These are phyloP conservation scores for Moricandia arvensis DNA, from an alignment of 345 rosid species.

Conservation along the genomic window DNA sequence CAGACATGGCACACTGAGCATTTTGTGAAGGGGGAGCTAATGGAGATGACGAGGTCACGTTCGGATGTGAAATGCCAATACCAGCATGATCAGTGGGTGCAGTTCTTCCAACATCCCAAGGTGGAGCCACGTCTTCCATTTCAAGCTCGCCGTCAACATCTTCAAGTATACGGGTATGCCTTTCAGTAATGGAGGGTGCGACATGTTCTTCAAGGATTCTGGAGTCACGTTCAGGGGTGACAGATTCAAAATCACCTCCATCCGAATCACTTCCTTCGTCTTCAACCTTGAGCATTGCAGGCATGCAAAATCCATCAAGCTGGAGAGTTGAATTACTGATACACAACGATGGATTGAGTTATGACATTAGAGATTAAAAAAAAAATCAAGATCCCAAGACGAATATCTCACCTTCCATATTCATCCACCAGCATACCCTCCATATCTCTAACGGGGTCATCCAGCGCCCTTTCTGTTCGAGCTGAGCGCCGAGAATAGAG, in stretches of 20 bases:
- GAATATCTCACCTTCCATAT: slow-evolving; percentile 77
- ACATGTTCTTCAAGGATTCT: slow-evolving; percentile 54
- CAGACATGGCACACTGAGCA: slow-evolving; percentile 46
- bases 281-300: slow-evolving; percentile 75
- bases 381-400: neutral
- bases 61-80: slow-evolving; percentile 50
- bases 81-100: slow-evolving; percentile 22
- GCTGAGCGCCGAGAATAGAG: slow-evolving; percentile 87
- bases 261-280: slow-evolving; percentile 93
- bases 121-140: slow-evolving; percentile 98
- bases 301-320: slow-evolving; percentile 96
- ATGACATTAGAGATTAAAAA: slow-evolving; percentile 9
- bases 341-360: slow-evolving; percentile 24
- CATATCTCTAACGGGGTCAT: slow-evolving; percentile 98
- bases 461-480: slow-evolving; percentile 94
- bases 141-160: slow-evolving; percentile 99
- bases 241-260: slow-evolving; percentile 90
- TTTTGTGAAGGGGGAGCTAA: slow-evolving; percentile 44
- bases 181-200: slow-evolving; percentile 43
- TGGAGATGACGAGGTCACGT: slow-evolving; percentile 45
- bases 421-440: slow-evolving; percentile 99
- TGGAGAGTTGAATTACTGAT: slow-evolving; percentile 98
- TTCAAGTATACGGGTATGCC: slow-evolving; percentile 77
- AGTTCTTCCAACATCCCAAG: slow-evolving; percentile 58
- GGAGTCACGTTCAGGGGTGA: slow-evolving; percentile 81